phyloP scores from a whole-genome alignment of 108 stramenopile species.

The Discostella stelligeroides region DNA sequence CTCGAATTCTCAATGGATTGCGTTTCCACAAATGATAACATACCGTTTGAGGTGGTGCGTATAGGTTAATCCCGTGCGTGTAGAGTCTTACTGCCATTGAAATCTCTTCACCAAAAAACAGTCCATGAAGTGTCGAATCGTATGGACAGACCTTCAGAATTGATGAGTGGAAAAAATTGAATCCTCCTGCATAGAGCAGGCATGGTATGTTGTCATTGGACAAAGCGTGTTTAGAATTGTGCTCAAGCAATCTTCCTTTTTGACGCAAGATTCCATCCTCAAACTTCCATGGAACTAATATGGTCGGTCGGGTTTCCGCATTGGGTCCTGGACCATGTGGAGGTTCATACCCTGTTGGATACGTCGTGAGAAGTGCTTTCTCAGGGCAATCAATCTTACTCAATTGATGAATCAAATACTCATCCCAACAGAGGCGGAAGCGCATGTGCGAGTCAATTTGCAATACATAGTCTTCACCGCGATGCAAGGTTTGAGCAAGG shows the following conservation, averaged over 20 bases:
- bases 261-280: slow-evolving; percentile 70
- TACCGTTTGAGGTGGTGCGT: slow-evolving; percentile 71
- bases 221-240: neutral
- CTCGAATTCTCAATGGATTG: slow-evolving; percentile 21
- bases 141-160: slow-evolving; percentile 71
- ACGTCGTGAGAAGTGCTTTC: slow-evolving; percentile 69
- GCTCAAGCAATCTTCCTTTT: slow-evolving; percentile 55
- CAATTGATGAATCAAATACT: slow-evolving; percentile 56
- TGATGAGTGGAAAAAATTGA: slow-evolving; percentile 68
- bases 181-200: slow-evolving; percentile 86
- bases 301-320: slow-evolving; percentile 58
- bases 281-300: slow-evolving; percentile 76
- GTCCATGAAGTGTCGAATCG: slow-evolving; percentile 63
- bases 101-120: slow-evolving; percentile 93
- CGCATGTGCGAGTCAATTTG: slow-evolving; percentile 95
- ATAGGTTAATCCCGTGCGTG: slow-evolving; percentile 81
- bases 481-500: slow-evolving; percentile 71
- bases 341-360: slow-evolving; percentile 78
- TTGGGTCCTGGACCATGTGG: slow-evolving; percentile 53
- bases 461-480: slow-evolving; percentile 85
- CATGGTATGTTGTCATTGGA: slow-evolving; percentile 54
- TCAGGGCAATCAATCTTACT: neutral
- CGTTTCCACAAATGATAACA: slow-evolving; percentile 82
- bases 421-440: slow-evolving; percentile 76
- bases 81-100: slow-evolving; percentile 82